Base-by-base conservation (phyloP, 768 basidiomycete species). In the Dentipellis fragilis region DNA sequence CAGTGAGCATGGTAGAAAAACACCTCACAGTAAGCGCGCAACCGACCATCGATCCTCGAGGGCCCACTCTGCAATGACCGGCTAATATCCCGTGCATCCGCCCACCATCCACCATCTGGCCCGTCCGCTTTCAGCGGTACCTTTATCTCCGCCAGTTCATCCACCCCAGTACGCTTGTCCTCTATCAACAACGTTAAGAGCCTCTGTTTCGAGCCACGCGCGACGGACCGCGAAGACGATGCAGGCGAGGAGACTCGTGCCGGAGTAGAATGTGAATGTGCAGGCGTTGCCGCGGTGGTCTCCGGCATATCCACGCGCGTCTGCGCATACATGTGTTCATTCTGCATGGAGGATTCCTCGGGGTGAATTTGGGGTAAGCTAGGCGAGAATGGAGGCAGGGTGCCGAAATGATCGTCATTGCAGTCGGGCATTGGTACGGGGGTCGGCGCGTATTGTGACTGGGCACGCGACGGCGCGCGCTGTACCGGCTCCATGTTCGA, bases 131-230 rank as follows among this genome's bases (percentile, higher is more conserved):
- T 62, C 38, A 89, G 66, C n/a, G 76, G 78, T 34, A 87, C 76
- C 38, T 71, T 76, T 17, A 89, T 79, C 65, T 89, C 87, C 1
- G 81, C 81, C 17, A 88, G 72, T 64, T 87, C 86, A 37, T 69
- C 67, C 1, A 69, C 69, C 6, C 76, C 78, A 58, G 73, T 77
- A 37, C 87, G 77, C 50, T 71, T 58, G 59, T 88, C 87, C 54
- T 81, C 76, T 11, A 88, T 87, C 8, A 88, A 73, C 40, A 89
- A 60, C 10, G 86, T 89, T 9, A 89, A 69, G 69, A 86, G 78
- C 45, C 81, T 74, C 55, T 74, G 16, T 37, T 57, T 62, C 10
- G 14, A 10, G 16, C 46, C 45, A 1, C 40, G 48, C 11, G 58
- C 39, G 46, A 16, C 11, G 29, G 49, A 34, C 16, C 23, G 10